Percentiles rank a stretch among this genome's conserved stretches.
phyloP scores from a whole-genome alignment of 2,329 filamentous ascomycete genomes.

The Sporothrix protearum region DNA sequence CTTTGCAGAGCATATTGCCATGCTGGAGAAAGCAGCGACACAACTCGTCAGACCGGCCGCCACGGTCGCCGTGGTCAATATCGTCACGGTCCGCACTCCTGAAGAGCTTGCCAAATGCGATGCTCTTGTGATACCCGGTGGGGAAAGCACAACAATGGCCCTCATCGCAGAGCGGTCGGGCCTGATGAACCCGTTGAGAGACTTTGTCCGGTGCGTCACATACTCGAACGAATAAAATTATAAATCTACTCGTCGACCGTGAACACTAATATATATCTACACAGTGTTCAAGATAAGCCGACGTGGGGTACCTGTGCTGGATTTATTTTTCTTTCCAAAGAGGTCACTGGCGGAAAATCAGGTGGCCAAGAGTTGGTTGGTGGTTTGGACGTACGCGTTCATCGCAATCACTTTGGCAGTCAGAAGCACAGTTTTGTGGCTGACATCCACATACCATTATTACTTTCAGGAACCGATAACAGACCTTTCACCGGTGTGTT shows the following conservation, averaged over 20 bases:
- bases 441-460: conserved; percentile 67
- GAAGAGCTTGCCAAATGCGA: conserved; percentile 69
- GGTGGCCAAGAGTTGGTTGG: conserved; percentile 92
- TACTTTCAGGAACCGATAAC: conserved; percentile 38
- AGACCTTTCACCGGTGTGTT: conserved; percentile 78
- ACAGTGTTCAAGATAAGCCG: conserved; percentile 69
- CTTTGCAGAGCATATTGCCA: conserved; percentile 80
- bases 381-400: conserved; percentile 83
- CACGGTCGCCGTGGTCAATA: conserved; percentile 26
- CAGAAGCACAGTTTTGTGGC: conserved; percentile 90
- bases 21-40: conserved; percentile 64
- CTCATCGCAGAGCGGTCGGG: conserved; percentile 79
- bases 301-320: conserved; percentile 97
- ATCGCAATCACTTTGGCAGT: conserved; percentile 90
- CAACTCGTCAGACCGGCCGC: background rate
- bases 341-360: conserved; percentile 82
- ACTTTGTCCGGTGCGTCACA: conserved; percentile 78
- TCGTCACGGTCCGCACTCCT: conserved; percentile 70
- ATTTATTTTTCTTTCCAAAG: conserved; percentile 83
- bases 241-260: background rate
- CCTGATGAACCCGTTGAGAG: conserved; percentile 75
- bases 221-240: background rate
- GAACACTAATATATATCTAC: background rate
- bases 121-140: conserved; percentile 84
- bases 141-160: conserved; percentile 91